phyloP scores from a whole-genome alignment of 805 yeast genomes.

The Tetrapisispora taiwanensis region DNA sequence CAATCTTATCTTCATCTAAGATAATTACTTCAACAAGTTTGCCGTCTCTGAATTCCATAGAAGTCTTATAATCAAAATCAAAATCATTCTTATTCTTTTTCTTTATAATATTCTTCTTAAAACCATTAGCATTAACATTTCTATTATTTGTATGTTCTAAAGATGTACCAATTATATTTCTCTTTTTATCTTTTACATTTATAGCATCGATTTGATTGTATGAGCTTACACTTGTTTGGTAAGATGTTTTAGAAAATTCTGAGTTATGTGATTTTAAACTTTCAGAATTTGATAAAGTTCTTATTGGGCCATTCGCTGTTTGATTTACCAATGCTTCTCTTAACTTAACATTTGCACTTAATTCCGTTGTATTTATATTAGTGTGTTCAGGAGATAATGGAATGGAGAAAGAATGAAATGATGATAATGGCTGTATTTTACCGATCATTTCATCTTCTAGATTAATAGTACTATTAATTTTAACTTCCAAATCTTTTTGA shows the following conservation, averaged over 20 bases:
- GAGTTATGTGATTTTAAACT: slow-evolving; percentile 20
- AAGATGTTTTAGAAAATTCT: slow-evolving; percentile 18
- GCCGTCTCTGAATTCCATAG: slow-evolving; percentile 14
- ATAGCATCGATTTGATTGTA: neutral
- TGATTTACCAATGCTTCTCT: neutral
- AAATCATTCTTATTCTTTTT: neutral
- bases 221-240: slow-evolving; percentile 13
- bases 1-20: slow-evolving; percentile 13
- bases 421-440: slow-evolving; percentile 11
- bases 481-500: no score
- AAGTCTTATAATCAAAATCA: slow-evolving; percentile 2
- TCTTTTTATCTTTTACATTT: neutral
- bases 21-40: slow-evolving; percentile 20
- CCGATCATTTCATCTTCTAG: no score
- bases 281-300: slow-evolving; percentile 14
- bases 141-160: neutral
- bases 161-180: neutral
- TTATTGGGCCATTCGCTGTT: neutral
- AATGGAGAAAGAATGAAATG: slow-evolving; percentile 15
- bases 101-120: neutral
- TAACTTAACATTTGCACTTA: neutral
- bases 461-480: no score
- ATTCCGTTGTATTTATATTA: neutral
- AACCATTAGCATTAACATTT: neutral
- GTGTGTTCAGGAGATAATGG: slow-evolving; percentile 1